Evolutionary conservation across 2,329 filamentous ascomycete species (phyloP).

Genomic region (Alternaria longipes): DNA sequence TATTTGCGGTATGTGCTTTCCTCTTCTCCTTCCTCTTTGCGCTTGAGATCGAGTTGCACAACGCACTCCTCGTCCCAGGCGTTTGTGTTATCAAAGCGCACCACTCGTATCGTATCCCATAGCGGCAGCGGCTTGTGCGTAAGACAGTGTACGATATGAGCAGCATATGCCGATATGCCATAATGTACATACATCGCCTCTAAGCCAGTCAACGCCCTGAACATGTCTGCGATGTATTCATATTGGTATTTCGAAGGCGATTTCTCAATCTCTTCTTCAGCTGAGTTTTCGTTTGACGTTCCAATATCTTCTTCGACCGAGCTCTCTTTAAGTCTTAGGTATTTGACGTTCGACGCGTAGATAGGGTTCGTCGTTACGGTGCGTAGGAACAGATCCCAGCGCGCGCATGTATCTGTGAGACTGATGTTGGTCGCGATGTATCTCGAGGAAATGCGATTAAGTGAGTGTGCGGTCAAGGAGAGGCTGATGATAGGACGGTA

Average conservation of each 20-base stretch:
- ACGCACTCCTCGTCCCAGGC: slow-evolving; percentile 8
- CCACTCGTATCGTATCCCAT: slow-evolving; percentile 5
- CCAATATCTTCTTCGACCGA: neutral
- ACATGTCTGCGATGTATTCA: neutral
- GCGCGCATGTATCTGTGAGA: slow-evolving; percentile 1
- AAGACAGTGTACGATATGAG: neutral
- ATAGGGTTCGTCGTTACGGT: slow-evolving; percentile 2
- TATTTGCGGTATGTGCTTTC: neutral
- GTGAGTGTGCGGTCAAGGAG: slow-evolving; percentile 11
- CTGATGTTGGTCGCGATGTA: slow-evolving; percentile 17
- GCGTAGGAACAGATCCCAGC: slow-evolving; percentile 14
- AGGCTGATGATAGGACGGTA: slow-evolving; percentile 18
- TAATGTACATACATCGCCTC: slow-evolving; percentile 2
- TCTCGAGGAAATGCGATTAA: slow-evolving; percentile 13
- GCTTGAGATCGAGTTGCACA: slow-evolving; percentile 6
- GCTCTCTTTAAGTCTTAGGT: slow-evolving; percentile 7
- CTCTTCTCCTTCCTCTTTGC: neutral
- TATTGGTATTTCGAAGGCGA: neutral
- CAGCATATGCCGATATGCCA: neutral
- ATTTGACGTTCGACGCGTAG: slow-evolving; percentile 14
- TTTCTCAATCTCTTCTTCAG: neutral
- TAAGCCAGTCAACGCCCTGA: slow-evolving; percentile 3
- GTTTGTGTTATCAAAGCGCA: slow-evolving; percentile 7
- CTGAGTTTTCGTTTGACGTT: neutral
- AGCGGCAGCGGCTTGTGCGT: neutral